Evolutionary conservation across 176 grass and related monocot genomes (phyloP), one percentile per base, ranked within the genome.

Genomic region (Otatea glauca): DNA sequence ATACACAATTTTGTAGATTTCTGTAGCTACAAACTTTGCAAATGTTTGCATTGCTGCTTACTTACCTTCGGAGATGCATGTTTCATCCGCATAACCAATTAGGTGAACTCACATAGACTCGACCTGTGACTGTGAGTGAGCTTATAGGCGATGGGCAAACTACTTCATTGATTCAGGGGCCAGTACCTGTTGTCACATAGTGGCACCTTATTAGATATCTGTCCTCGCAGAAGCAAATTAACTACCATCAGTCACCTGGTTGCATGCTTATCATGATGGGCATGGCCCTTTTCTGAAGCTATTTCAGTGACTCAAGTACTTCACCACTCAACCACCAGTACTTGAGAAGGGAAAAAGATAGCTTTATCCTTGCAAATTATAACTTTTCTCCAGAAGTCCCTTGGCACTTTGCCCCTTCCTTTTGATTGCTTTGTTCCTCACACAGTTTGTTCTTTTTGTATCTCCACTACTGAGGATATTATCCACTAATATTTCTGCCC

Each of bases 381-480:
- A 72, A 27, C 69, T 14, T 70, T 37, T 78, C 66, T 72, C 41
- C 10, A 16, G 37, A 20, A 25, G 65, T 61, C 38, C 60, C 24
- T 61, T 62, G 70, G 24, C 54, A 68, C 14, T 71, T 71, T 61
- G 25, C 20, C 65, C 41, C 42, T 71, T 50, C 53, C 65, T 78
- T 84, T 84, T 75, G 45, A 51, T 60, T 53, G 59, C 81, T 54
- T 86, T 86, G 60, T 32, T 47, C 27, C 44, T 67, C 18, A 34
- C 67, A 78, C 65, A 60, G 37, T 34, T 41, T 85, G 71, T 53
- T 74, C 45, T 78, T 70, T 37, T 29, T 29, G n/a, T 35, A 38
- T 62, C 42, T 20, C 83, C 83, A 86, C 83, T 70, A 85, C 39
- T 44, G 74, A 70, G 65, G 61, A 70, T 62, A 70, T 79, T 79